Conservation (phyloP, 495 filamentous ascomycete genomes). For the Aspergillus nidulans region DNA sequence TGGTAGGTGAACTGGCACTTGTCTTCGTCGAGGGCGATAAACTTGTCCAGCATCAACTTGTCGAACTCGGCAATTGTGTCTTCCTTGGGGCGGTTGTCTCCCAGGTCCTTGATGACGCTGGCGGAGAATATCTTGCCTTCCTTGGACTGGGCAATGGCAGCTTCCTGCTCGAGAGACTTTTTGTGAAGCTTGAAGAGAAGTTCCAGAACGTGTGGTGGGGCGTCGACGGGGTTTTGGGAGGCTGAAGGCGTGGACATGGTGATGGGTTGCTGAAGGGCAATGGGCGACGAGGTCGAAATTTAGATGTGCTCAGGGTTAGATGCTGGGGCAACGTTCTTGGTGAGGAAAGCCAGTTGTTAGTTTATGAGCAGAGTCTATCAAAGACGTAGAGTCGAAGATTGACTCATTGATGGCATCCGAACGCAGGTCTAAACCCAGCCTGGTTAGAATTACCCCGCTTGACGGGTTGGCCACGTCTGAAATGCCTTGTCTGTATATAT, state of each 20-base stretch:
- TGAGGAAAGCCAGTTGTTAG: too few relatives aligned
- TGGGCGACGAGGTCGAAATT: too few relatives aligned
- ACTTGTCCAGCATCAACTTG: slow-evolving; percentile 40
- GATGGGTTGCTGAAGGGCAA: too few relatives aligned
- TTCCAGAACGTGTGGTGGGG: slow-evolving; percentile 19
- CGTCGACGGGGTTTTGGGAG: slow-evolving; percentile 14
- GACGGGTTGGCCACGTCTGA: too few relatives aligned
- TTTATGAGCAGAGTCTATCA: too few relatives aligned
- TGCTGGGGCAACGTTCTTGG: too few relatives aligned
- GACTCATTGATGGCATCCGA: too few relatives aligned
- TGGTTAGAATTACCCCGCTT: too few relatives aligned
- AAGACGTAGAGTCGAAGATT: too few relatives aligned
- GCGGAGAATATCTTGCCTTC: slow-evolving; percentile 12
- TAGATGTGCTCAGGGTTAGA: too few relatives aligned
- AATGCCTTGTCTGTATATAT: too few relatives aligned
- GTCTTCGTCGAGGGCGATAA: slow-evolving; percentile 50
- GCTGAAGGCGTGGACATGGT: not conserved
- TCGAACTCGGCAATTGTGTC: slow-evolving; percentile 17
- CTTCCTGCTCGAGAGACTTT: slow-evolving; percentile 23
- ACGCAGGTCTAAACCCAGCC: too few relatives aligned
- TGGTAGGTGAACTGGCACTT: slow-evolving; percentile 50
- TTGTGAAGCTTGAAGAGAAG: slow-evolving; percentile 23
- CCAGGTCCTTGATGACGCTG: not conserved
- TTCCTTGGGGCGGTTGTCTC: not conserved
- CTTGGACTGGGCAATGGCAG: slow-evolving; percentile 6